A percentile compares a stretch with the other conserved stretches of the same genome.
These are phyloP conservation scores for Pulicaria dysenterica DNA, from an alignment of 129 eudicot species.

Conservation along the genomic window DNA sequence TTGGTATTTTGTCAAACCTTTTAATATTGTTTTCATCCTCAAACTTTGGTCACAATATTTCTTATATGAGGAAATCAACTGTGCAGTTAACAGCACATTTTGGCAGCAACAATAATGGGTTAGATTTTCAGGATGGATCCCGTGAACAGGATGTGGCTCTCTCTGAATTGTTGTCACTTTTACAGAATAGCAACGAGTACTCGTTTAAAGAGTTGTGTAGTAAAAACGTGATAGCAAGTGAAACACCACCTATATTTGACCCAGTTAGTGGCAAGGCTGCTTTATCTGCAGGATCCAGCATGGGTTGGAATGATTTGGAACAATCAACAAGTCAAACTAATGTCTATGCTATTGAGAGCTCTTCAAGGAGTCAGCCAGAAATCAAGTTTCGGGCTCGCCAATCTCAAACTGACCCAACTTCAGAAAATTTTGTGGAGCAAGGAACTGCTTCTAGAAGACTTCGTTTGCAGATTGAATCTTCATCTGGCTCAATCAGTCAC, in stretches of 20 bases:
- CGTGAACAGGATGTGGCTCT: constrained; percentile 60
- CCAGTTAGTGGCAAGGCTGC: too few species aligned
- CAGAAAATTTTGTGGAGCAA: constrained; percentile 39
- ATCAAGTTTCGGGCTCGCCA: constrained; percentile 54
- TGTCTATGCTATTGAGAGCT: constrained; percentile 15
- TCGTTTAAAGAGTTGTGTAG: constrained; percentile 21
- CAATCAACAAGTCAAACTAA: constrained; percentile 28
- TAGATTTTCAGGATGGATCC: constrained; percentile 64
- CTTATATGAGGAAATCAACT: too few species aligned
- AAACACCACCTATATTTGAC: not conserved
- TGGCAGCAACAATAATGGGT: constrained; percentile 51
- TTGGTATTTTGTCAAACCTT: too few species aligned
- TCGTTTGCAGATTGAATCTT: constrained; percentile 33
- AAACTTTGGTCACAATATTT: too few species aligned
- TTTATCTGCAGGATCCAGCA: not conserved
- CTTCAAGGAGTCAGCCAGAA: constrained; percentile 28
- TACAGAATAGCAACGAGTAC: constrained; percentile 34
- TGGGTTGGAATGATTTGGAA: constrained; percentile 22
- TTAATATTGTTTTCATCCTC: too few species aligned
- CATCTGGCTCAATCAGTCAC: constrained; percentile 26
- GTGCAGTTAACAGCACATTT: too few species aligned
- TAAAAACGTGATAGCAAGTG: constrained; percentile 18
- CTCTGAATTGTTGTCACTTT: constrained; percentile 48
- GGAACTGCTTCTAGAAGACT: constrained; percentile 72
- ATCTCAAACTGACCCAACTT: constrained; percentile 26